phyloP scores from a whole-genome alignment of 2,329 filamentous ascomycete genomes.

The Anthostomella pinea region DNA sequence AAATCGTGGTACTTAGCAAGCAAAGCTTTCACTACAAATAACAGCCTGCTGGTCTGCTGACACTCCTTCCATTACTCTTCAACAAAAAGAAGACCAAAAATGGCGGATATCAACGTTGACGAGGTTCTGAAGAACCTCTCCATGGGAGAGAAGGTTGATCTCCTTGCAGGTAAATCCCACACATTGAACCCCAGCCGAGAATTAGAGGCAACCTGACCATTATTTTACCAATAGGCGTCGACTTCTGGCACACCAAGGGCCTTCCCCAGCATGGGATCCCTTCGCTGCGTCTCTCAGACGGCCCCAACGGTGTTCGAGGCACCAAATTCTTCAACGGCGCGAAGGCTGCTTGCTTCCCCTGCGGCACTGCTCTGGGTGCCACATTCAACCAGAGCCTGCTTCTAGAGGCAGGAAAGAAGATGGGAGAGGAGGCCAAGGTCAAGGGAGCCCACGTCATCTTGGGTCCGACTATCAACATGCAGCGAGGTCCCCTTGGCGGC shows the following conservation, averaged over 20 bases:
- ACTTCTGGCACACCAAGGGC: conserved; percentile 68
- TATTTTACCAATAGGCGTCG: conserved; percentile 45
- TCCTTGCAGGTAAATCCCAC: conserved; percentile 44
- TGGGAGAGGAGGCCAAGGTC: conserved; percentile 52
- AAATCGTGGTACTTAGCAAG: too few relatives aligned
- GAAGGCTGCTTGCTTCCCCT: conserved; percentile 59
- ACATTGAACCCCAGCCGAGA: background rate
- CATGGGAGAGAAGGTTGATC: conserved; percentile 50
- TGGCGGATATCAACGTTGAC: conserved; percentile 54
- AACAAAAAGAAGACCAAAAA: too few relatives aligned
- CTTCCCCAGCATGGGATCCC: conserved; percentile 60
- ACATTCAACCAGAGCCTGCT: conserved; percentile 56
- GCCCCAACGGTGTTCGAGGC: conserved; percentile 67
- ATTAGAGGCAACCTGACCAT: conserved; percentile 2
- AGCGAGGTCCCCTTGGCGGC: conserved; percentile 57
- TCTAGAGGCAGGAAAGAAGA: conserved; percentile 46
- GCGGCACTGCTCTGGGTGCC: conserved; percentile 54
- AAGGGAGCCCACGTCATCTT: conserved; percentile 59
- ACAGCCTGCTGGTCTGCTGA: too few relatives aligned
- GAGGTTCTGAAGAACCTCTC: conserved; percentile 53
- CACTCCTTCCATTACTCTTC: too few relatives aligned
- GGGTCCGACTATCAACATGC: conserved; percentile 63
- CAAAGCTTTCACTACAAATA: too few relatives aligned
- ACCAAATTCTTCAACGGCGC: conserved; percentile 66
- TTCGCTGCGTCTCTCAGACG: conserved; percentile 63